Evolutionary conservation across 495 filamentous ascomycete species (phyloP), one percentile per base, ranked within the genome.

Genomic region (Sordaria brevicollis): DNA sequence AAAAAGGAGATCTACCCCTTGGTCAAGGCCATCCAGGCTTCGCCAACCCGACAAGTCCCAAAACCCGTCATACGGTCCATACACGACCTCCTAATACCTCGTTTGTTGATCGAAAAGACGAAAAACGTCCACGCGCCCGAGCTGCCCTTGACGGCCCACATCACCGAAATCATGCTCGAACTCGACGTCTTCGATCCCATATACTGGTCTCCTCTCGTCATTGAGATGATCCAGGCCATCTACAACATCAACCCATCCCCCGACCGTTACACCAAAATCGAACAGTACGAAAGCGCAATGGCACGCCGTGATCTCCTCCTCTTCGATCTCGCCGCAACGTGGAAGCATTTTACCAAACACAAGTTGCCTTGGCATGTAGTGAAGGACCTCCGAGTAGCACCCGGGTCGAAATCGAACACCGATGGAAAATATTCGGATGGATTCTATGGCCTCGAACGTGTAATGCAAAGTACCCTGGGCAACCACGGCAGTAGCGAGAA

Each of bases 91-190:
- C 25, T 62, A 25, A 21, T 62, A 13, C 49, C 49, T 62, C 49
- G 49, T 25, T 29, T 62, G 11, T 68, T 74, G 35, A 49, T 57
- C 21, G 79, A 77, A 49, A 84, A 83, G 69, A 69, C 70, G 13
- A 38, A 72, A 3, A 71, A 79, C 67, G 79, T 80, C 29, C 74
- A 76, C n/a, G 75, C 77, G 0, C 57, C 68, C 38, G 39, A 66
- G 0, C 76, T 84, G 29, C 83, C 84, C 2, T 74, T 73, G 54
- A 74, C 82, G 33, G 73, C 79, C 13, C 79, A 81, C 15, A 78
- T 86, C 34, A 81, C 77, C 41, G 75, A 75, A 66, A 67, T 81
- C 34, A 79, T 77, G 68, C 62, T 78, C 10, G 75, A 81, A 35
- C 71, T 80, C 19, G 75, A 69, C 38, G 68, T 77, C 2, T 65